These are phyloP conservation scores for Knoxdaviesia proteae DNA, from an alignment of 2,329 filamentous ascomycete genomes.

Conservation along the genomic window DNA sequence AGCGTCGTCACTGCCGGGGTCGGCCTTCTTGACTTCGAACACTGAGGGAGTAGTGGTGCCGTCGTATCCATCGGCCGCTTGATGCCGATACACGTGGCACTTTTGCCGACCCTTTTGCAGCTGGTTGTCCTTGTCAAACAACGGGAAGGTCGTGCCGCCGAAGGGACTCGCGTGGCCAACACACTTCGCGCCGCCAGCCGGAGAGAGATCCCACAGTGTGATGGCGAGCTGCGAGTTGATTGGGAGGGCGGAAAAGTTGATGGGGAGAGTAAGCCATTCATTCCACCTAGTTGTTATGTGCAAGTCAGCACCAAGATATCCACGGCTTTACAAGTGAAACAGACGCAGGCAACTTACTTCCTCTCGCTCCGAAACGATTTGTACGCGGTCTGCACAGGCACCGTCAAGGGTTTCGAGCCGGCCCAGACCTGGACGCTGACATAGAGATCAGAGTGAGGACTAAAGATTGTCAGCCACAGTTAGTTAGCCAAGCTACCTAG, in stretches of 20 bases:
- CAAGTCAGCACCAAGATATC: not conserved
- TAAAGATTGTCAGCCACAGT: conserved; percentile 15
- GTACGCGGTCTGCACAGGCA: conserved; percentile 82
- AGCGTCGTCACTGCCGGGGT: conserved; percentile 28
- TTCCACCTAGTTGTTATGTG: conserved; percentile 45
- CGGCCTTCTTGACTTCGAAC: conserved; percentile 16
- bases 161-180: conserved; percentile 72
- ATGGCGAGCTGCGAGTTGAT: conserved; percentile 68
- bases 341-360: conserved; percentile 20
- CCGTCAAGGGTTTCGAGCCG: conserved; percentile 82
- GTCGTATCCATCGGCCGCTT: conserved; percentile 67
- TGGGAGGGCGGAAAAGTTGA: conserved; percentile 66
- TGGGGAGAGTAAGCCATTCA: conserved; percentile 81
- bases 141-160: conserved; percentile 71
- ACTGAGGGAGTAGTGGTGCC: conserved; percentile 50
- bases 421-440: conserved; percentile 88
- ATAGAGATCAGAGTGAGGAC: conserved; percentile 71
- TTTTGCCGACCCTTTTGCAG: conserved; percentile 83
- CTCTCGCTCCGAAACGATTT: conserved; percentile 65
- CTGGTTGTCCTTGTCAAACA: conserved; percentile 89
- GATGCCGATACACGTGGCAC: conserved; percentile 65
- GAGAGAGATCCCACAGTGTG: conserved; percentile 85
- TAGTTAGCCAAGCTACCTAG: conserved; percentile 2
- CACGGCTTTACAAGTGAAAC: not conserved
- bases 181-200: conserved; percentile 47